These are phyloP conservation scores for Zygosaccharomyces kombuchaensis DNA, from an alignment of 805 yeast genomes.

Conservation along the genomic window DNA sequence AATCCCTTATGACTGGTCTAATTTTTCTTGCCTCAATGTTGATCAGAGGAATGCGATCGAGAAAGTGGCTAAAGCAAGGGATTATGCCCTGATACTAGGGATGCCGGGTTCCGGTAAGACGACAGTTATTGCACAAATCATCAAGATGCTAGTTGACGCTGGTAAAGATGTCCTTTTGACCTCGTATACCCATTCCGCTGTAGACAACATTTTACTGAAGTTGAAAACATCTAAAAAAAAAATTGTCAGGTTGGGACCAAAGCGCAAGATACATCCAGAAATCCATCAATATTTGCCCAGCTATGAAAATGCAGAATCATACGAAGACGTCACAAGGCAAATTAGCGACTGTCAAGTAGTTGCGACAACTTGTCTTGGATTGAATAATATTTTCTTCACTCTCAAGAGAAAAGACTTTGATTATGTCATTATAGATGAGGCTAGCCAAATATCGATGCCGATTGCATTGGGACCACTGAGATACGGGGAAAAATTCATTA, in stretches of 20 bases:
- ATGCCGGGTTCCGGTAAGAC: slow-evolving; percentile 99
- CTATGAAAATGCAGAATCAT: slow-evolving; percentile 37
- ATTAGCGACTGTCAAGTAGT: slow-evolving; percentile 65
- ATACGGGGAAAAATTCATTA: slow-evolving; percentile 68
- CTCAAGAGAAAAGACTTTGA: slow-evolving; percentile 56
- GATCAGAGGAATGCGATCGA: slow-evolving; percentile 73
- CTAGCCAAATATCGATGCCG: slow-evolving; percentile 92
- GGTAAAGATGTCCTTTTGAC: slow-evolving; percentile 71
- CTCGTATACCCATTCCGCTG: slow-evolving; percentile 93
- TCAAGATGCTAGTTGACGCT: slow-evolving; percentile 50
- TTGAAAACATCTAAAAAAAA: slow-evolving; percentile 44
- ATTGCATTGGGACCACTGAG: slow-evolving; percentile 83
- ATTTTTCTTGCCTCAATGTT: slow-evolving; percentile 44
- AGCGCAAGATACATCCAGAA: slow-evolving; percentile 56
- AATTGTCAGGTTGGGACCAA: slow-evolving; percentile 65
- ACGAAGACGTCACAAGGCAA: slow-evolving; percentile 43
- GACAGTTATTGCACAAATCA: slow-evolving; percentile 76
- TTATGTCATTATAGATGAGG: slow-evolving; percentile 93
- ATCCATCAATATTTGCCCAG: slow-evolving; percentile 51
- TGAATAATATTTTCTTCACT: slow-evolving; percentile 36
- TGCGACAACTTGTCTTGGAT: slow-evolving; percentile 84
- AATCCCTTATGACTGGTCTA: slow-evolving; percentile 18
- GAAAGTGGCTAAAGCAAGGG: slow-evolving; percentile 58
- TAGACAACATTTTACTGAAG: slow-evolving; percentile 83
- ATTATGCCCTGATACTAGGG: slow-evolving; percentile 79